Evolutionary conservation across 1,284 basidiomycete genomes (phyloP).

Genomic region (Pascua guehoae): DNA sequence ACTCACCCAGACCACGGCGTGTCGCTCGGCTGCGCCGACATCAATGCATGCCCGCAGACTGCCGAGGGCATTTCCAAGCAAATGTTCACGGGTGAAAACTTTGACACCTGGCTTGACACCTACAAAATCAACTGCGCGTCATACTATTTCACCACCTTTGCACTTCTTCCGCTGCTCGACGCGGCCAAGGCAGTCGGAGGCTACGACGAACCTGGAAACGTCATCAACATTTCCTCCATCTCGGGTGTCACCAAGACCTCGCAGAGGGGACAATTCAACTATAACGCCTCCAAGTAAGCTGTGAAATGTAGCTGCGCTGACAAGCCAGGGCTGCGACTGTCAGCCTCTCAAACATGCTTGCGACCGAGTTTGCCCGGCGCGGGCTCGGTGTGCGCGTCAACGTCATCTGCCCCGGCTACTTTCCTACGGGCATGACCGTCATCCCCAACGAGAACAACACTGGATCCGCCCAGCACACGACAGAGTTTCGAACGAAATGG

Average conservation of each 20-base stretch:
- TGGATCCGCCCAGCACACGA: slow-evolving; percentile 4
- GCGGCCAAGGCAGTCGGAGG: slow-evolving; percentile 38
- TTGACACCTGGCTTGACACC: slow-evolving; percentile 38
- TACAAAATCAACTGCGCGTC: slow-evolving; percentile 45
- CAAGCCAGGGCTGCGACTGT: slow-evolving; percentile 26
- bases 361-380: slow-evolving; percentile 24
- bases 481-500: slow-evolving; percentile 31
- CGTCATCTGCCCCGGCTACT: slow-evolving; percentile 21
- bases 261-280: slow-evolving; percentile 40
- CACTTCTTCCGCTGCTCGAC: slow-evolving; percentile 45
- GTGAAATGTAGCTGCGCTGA: slow-evolving; percentile 3
- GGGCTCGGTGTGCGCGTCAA: slow-evolving; percentile 29
- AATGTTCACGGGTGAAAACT: slow-evolving; percentile 42
- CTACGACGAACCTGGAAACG: slow-evolving; percentile 40
- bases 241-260: slow-evolving; percentile 6
- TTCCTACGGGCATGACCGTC: slow-evolving; percentile 43
- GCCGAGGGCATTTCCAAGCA: slow-evolving; percentile 37
- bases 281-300: slow-evolving; percentile 43
- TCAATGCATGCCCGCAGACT: slow-evolving; percentile 36
- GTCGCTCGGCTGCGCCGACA: slow-evolving; percentile 24
- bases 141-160: slow-evolving; percentile 47
- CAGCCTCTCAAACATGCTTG: slow-evolving; percentile 23
- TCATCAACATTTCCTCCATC: slow-evolving; percentile 40
- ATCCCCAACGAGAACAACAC: slow-evolving; percentile 20
- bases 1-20: slow-evolving; percentile 21